Base-by-base conservation (phyloP, 2,329 filamentous ascomycete species). In the Fusarium sp. region DNA sequence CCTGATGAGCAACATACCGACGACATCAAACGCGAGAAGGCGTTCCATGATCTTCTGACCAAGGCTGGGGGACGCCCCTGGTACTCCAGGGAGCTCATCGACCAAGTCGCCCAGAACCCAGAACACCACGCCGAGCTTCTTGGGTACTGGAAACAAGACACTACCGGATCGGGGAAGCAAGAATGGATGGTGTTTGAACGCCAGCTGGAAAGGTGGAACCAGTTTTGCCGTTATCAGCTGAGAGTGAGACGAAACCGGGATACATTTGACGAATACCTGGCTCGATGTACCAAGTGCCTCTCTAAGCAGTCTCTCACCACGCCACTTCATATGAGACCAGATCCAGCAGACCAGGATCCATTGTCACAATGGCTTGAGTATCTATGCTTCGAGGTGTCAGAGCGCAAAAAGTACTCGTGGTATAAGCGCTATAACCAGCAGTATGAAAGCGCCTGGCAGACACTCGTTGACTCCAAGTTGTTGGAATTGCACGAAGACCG, bases 301-400 rank as follows among this genome's bases (percentile, higher is more conserved):
- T 61, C 51, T 18, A 69, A 66, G 18, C 56, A 70, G 50, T 73
- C 57, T 11, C 62, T 61, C 17, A 28, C 35, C 24, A 47, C 51
- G 15, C 45, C 51, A 15, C 51, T 74, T 41, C 41, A 72, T 28
- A 63, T 74, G 26, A 59, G 80, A 57, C 41, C 80, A 50, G 77
- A 82, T 59, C 73, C 69, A 6, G 58, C 63, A 54, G 63, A 74
- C 4, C 80, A 85, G 66, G 78, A 83, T 59, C 69, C 77, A 45
- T 57, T 83, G 36, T 79, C 81, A 45, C 83, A 79, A 13, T 84
- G 83, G 83, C 81, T 84, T 58, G 83, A 85, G 70, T 84, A 81
- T 62, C 72, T 83, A 26, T 70, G 63, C 51, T 83, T 75, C 59
- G 74, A 80, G 66, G 60, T 78, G 47, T 57, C 55, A 10, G 62